A percentile compares a stretch with the other conserved stretches of the same genome.
Evolutionary conservation across 495 filamentous ascomycete genomes (phyloP).

Genomic region (Cairneyella variabilis): DNA sequence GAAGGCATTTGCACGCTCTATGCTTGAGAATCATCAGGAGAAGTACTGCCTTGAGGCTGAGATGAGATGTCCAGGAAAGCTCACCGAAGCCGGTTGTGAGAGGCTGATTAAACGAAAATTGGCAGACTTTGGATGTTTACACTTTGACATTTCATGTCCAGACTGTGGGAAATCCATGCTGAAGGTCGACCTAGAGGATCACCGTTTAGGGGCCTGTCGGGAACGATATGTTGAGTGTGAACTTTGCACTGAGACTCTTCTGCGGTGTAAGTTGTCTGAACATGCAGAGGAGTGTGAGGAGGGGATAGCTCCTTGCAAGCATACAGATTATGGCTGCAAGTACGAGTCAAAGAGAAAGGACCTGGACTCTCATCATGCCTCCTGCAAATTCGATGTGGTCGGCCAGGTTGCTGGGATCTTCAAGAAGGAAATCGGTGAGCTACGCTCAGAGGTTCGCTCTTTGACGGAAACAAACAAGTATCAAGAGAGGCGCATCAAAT

Average conservation of each 20-base stretch:
- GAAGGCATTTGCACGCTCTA: slow-evolving; percentile 56
- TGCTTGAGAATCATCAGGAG: slow-evolving; percentile 69
- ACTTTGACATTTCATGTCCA: slow-evolving; percentile 38
- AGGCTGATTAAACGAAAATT: slow-evolving; percentile 34
- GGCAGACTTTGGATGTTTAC: slow-evolving; percentile 43
- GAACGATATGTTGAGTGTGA: slow-evolving; percentile 34
- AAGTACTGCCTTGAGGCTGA: slow-evolving; percentile 68
- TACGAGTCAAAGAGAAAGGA: slow-evolving; percentile 28
- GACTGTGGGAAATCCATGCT: slow-evolving; percentile 38
- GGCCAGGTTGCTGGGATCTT: slow-evolving; percentile 31
- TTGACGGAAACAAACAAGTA: slow-evolving; percentile 31
- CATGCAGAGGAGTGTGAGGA: slow-evolving; percentile 41
- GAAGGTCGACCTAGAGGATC: slow-evolving; percentile 38
- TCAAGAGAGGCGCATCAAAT: slow-evolving; percentile 39
- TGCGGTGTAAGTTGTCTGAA: slow-evolving; percentile 36
- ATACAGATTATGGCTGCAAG: slow-evolving; percentile 36
- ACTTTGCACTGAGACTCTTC: slow-evolving; percentile 33
- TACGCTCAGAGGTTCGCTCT: slow-evolving; percentile 29
- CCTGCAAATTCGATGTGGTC: slow-evolving; percentile 32
- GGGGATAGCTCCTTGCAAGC: slow-evolving; percentile 37
- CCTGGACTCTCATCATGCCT: slow-evolving; percentile 27
- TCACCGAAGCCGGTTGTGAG: slow-evolving; percentile 33
- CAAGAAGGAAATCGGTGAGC: slow-evolving; percentile 28
- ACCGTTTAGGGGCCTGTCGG: slow-evolving; percentile 33
- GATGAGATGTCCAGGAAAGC: slow-evolving; percentile 54